phyloP scores from a whole-genome alignment of 352 stramenopile genomes.

The Phytophthora pistaciae region DNA sequence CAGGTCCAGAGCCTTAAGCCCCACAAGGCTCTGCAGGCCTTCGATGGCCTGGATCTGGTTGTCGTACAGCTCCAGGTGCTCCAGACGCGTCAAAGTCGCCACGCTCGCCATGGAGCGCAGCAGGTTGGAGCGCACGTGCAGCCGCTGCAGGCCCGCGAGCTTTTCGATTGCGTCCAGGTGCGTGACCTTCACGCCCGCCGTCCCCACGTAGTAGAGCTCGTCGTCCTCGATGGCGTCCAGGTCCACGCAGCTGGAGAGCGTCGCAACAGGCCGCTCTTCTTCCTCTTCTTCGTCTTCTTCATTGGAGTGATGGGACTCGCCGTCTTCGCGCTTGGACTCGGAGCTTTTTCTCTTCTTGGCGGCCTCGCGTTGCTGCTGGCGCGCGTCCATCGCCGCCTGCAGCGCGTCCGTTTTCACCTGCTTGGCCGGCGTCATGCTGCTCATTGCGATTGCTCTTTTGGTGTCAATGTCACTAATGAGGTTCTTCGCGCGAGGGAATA shows the following conservation, averaged over 20 bases:
- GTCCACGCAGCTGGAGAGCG: slow-evolving; percentile 84
- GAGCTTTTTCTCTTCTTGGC: neutral
- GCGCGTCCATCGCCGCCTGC: slow-evolving; percentile 41
- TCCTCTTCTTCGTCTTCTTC: slow-evolving; percentile 33
- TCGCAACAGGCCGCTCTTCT: slow-evolving; percentile 36
- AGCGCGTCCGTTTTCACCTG: slow-evolving; percentile 50
- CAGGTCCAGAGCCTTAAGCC: slow-evolving; percentile 93
- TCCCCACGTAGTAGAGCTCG: slow-evolving; percentile 89
- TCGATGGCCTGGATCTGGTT: slow-evolving; percentile 95
- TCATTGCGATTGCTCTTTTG: neutral
- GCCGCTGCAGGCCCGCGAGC: slow-evolving; percentile 57
- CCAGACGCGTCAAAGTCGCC: slow-evolving; percentile 65
- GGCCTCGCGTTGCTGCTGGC: slow-evolving; percentile 23
- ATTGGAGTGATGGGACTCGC: neutral
- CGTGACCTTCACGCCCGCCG: slow-evolving; percentile 80
- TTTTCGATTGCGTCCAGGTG: slow-evolving; percentile 67
- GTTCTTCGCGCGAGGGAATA: neutral
- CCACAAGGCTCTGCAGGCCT: slow-evolving; percentile 63
- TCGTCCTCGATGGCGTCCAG: slow-evolving; percentile 60
- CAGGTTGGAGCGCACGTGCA: slow-evolving; percentile 87
- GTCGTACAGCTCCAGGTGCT: slow-evolving; percentile 98
- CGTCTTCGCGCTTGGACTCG: neutral
- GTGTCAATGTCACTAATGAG: neutral
- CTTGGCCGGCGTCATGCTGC: slow-evolving; percentile 16
- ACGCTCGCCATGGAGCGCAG: slow-evolving; percentile 85